Evolutionary conservation across 148 eudicot genomes (phyloP), one percentile per base, ranked within the genome.

Genomic region (Pharnaceum exiguum): DNA sequence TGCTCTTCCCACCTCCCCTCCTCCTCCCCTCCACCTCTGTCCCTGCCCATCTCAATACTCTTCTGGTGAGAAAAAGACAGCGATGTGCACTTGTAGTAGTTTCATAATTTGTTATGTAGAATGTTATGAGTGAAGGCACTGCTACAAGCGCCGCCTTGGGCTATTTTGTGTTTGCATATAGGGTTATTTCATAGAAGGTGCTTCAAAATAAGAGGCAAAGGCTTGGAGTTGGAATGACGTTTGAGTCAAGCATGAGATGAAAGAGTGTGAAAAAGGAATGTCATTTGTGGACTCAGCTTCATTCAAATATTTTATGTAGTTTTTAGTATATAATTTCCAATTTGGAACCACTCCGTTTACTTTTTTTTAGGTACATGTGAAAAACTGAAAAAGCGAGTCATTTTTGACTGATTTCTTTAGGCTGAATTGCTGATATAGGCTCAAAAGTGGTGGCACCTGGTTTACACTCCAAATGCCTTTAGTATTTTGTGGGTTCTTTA

Each of bases 201-300:
- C 60, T 23, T 16, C 10, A 21, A 38, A 0, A 1, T 26, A 26
- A 7, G 29, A n/a, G 59, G 59, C 10, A 40, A 13, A 43, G 38
- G 28, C 28, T 18, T 12, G 62, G 16, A 36, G 29, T 33, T 19
- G 17, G 28, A 40, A 17, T 48, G 51, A 45, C 9, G 27, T 46
- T 46, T 19, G 35, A 15, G 53, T 42, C 40, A 44, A 23, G 22
- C 1, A 44, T 18, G 48, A 44, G 48, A 19, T 18, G 10, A 13
- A 23, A 23, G 7, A 23, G 19, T 16, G 46, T 42, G 17, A 44
- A 19, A 18, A 57, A 3, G 18, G 26, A 1, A 25, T 18, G 29
- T 30, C 17, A 45, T 21, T 21, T 59, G 53, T 59, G 64, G 64
- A 48, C 52, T n/a, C n/a, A n/a, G n/a, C 44, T 27, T 15, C 16